These are phyloP conservation scores for Penicillium sp. DNA, from an alignment of 2,329 filamentous ascomycete species.

Conservation along the genomic window DNA sequence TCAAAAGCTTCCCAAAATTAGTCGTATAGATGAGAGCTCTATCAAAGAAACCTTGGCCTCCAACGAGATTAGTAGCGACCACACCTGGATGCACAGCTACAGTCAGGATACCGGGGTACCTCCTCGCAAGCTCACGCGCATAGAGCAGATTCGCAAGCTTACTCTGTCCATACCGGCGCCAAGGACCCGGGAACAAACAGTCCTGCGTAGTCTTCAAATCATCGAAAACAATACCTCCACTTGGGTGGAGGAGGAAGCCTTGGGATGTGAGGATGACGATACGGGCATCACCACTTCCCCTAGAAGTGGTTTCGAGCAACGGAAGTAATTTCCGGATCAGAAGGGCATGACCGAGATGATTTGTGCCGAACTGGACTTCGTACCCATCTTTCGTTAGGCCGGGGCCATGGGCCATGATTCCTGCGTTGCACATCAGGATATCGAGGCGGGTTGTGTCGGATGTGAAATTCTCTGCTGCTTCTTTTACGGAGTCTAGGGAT, in stretches of 20 bases:
- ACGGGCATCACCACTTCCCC: constrained; percentile 18
- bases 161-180: constrained; percentile 45
- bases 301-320: constrained; percentile 1
- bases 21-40: constrained; percentile 8
- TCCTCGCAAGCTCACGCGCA: constrained; percentile 40
- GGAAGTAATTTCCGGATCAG: constrained; percentile 43
- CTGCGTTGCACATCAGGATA: constrained; percentile 50
- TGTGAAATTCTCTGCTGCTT: constrained; percentile 41
- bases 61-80: constrained; percentile 39
- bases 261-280: constrained; percentile 26
- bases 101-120: constrained; percentile 38
- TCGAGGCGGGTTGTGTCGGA: constrained; percentile 40
- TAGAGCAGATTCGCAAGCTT: constrained; percentile 53
- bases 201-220: constrained; percentile 10
- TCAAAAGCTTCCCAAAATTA: constrained; percentile 12
- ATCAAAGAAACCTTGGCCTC: constrained; percentile 13
- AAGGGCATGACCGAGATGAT: constrained; percentile 52
- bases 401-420: constrained; percentile 44
- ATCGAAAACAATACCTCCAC: constrained; percentile 14
- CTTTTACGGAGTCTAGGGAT: constrained; percentile 45
- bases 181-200: constrained; percentile 22
- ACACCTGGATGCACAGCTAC: constrained; percentile 46
- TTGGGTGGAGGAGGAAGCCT: constrained; percentile 10
- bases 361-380: constrained; percentile 52
- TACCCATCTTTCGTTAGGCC: constrained; percentile 48